Base-by-base conservation (phyloP, 2,329 filamentous ascomycete genomes). In the Phyllosticta citriasiana region DNA sequence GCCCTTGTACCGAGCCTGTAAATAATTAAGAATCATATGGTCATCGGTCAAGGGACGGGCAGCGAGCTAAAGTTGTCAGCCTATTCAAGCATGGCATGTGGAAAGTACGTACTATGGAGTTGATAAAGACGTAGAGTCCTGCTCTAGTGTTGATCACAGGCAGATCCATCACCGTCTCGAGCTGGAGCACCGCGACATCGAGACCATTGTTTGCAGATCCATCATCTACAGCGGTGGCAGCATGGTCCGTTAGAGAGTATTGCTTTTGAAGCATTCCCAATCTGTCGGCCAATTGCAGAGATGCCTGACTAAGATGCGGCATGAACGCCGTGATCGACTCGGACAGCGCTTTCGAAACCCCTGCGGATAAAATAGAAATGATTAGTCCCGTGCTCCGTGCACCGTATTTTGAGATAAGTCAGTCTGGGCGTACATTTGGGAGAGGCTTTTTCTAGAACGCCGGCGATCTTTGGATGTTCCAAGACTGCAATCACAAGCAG, bases 21-120 rank as follows among this genome's bases (percentile, higher is more conserved):
- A 76, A 73, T 92, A 94, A 57, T 84, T 88, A 66, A 94, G 85
- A 10, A 97, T 80, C 26, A 83, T 82, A 58, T 80, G 79, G 68
- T 97, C 92, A 68, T 97, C 92, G 30, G 96, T 83, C 24, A 96
- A 77, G 0, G 93, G 92, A 33, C 91, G 84, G 33, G 87, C 90
- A 64, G 89, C 84, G 59, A 96, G 85, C 89, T 94, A 66, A 47
- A n/a, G 59, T 60, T 26, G 61, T 81, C 64, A 80, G 74, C 56
- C 58, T 50, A 12, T 47, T 6, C 35, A 5, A n/a, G 12, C 14
- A 47, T 4, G 5, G 7, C n/a, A n/a, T n/a, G 16, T 56, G 63
- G 12, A 12, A 19, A 9, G 8, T 5, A 71, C 84, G 66, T 77
- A 94, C 88, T 71, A 88, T 82, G 60, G 91, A 85, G 70, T 91